phyloP scores from a whole-genome alignment of 192 early-diverging fungal genomes.

The Diversispora epigaea region DNA sequence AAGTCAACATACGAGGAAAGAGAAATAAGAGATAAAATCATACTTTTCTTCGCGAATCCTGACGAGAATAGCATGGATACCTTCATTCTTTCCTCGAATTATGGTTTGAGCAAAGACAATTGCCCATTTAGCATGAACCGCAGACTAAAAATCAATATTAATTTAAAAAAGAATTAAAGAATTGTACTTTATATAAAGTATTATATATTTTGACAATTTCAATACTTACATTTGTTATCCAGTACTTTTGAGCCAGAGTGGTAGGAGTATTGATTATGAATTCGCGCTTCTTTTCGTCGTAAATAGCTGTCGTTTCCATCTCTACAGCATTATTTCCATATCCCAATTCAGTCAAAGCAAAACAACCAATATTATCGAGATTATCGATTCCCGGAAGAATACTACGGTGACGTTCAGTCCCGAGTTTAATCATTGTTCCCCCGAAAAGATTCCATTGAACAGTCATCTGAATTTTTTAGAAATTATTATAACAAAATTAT shows the following conservation, averaged over 20 bases:
- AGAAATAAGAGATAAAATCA: not conserved
- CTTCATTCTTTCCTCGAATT: constrained; percentile 64
- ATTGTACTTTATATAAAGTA: no score
- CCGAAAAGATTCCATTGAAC: constrained; percentile 71
- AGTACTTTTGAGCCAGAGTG: constrained; percentile 73
- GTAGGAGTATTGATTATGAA: constrained; percentile 75
- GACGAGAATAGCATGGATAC: constrained; percentile 71
- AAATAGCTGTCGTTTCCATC: constrained; percentile 73
- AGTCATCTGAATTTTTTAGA: constrained; percentile 35
- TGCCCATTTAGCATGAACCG: constrained; percentile 69
- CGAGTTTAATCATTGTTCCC: constrained; percentile 70
- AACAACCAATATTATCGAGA: constrained; percentile 69
- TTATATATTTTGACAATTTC: not conserved
- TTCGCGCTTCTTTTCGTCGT: constrained; percentile 56
- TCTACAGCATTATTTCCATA: constrained; percentile 82
- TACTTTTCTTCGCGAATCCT: constrained; percentile 70
- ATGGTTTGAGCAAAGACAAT: constrained; percentile 77
- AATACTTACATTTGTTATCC: constrained; percentile 73
- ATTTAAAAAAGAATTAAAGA: not conserved
- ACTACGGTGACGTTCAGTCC: constrained; percentile 69
- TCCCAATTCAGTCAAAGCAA: constrained; percentile 75
- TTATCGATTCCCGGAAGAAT: constrained; percentile 63
- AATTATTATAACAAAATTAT: not conserved
- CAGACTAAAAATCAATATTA: constrained; percentile 37
- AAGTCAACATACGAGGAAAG: not conserved